Evolutionary conservation across 352 stramenopile genomes (phyloP).

Genomic region (Halophytophthora batemanensis): DNA sequence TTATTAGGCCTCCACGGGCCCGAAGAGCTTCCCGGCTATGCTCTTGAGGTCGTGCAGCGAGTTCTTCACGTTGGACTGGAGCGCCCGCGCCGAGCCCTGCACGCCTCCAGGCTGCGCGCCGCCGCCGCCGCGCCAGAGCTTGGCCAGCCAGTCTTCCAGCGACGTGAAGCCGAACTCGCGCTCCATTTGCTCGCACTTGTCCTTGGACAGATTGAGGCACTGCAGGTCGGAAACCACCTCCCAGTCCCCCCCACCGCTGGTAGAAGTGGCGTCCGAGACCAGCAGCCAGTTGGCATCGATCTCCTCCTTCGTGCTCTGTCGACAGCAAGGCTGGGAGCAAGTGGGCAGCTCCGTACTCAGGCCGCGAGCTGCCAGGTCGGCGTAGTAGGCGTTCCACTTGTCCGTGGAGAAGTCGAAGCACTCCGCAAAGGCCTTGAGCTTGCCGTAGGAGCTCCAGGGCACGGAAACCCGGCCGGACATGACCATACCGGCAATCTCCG

Average conservation of each 20-base stretch:
- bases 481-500: constrained; percentile 80
- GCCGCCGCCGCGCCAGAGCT: constrained; percentile 44
- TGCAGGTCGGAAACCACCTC: constrained; percentile 69
- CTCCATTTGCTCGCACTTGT: constrained; percentile 64
- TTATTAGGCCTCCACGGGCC: constrained; percentile 36
- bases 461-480: constrained; percentile 84
- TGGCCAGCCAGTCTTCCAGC: constrained; percentile 66
- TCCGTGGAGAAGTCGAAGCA: constrained; percentile 84
- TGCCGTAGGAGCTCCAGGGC: constrained; percentile 78
- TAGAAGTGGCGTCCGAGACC: constrained; percentile 60
- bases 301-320: constrained; percentile 63
- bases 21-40: constrained; percentile 55
- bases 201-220: constrained; percentile 50
- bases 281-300: constrained; percentile 85
- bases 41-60: constrained; percentile 56
- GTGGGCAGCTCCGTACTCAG: constrained; percentile 20
- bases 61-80: constrained; percentile 53
- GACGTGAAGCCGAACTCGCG: constrained; percentile 49
- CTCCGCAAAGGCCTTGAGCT: constrained; percentile 81
- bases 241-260: constrained; percentile 52
- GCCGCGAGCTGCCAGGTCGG: constrained; percentile 29
- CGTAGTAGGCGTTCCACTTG: constrained; percentile 81
- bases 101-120: constrained; percentile 10
- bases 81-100: constrained; percentile 16
- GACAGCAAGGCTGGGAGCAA: constrained; percentile 63